Percentiles rank a stretch among this genome's conserved stretches.
Conservation (phyloP, 2,329 filamentous ascomycete species). For the Fonsecaea multimorphosa region DNA sequence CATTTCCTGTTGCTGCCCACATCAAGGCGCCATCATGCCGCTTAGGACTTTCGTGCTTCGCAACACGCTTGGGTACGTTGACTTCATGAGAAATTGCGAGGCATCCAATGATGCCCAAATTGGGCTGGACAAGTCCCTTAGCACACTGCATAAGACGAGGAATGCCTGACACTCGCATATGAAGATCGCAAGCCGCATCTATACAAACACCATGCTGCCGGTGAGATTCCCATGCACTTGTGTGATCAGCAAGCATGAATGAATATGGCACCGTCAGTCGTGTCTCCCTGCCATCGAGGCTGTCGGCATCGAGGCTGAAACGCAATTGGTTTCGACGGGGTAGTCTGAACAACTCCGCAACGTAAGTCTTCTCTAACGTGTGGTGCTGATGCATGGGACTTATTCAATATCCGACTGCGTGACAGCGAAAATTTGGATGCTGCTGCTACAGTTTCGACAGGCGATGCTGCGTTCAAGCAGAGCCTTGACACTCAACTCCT, state of each 20-base stretch:
- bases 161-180: neutral
- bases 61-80: neutral
- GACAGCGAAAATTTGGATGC: neutral
- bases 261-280: neutral
- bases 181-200: neutral
- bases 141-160: neutral
- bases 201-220: neutral
- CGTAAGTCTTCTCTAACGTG: neutral
- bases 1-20: neutral
- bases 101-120: neutral
- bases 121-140: neutral
- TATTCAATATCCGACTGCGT: neutral
- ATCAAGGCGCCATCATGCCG: neutral
- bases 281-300: neutral
- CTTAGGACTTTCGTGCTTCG: neutral
- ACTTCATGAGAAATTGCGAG: neutral
- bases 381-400: neutral
- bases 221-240: neutral
- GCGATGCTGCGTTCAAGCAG: neutral
- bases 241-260: neutral
- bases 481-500: neutral
- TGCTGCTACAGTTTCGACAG: neutral
- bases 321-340: neutral
- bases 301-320: slow-evolving; percentile 1
- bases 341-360: neutral